A percentile compares a stretch with the other conserved stretches of the same genome.
Conservation (phyloP, 148 eudicot species). For the Silene latifolia region DNA sequence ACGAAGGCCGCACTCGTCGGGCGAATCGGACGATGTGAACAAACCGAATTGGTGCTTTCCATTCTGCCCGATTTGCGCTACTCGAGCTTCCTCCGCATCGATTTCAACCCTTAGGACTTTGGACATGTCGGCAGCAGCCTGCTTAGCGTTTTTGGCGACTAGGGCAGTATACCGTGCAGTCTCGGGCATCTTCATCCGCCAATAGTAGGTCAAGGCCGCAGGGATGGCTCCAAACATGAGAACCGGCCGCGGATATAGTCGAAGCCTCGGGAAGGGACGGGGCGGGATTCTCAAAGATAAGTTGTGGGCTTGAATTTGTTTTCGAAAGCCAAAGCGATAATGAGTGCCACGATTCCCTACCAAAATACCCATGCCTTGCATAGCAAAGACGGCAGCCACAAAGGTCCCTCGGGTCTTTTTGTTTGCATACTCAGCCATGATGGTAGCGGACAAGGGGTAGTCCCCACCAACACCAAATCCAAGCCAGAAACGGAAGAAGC, state of each 20-base stretch:
- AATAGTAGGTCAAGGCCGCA: constrained; percentile 46
- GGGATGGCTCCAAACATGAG: constrained; percentile 61
- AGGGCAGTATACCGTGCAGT: constrained; percentile 61
- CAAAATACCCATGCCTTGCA: constrained; percentile 69
- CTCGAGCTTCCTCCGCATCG: constrained; percentile 8
- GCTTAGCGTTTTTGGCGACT: constrained; percentile 49
- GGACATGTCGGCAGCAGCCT: constrained; percentile 30
- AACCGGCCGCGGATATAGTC: constrained; percentile 33
- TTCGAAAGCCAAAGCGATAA: constrained; percentile 38
- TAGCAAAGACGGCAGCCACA: constrained; percentile 67
- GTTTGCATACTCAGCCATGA: constrained; percentile 75
- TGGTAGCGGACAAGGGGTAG: constrained; percentile 68
- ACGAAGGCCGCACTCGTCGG: constrained; percentile 11
- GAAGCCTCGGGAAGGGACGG: constrained; percentile 27
- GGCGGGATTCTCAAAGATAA: neutral
- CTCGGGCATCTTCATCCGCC: constrained; percentile 63
- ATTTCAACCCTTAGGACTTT: constrained; percentile 14
- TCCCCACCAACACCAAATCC: constrained; percentile 73
- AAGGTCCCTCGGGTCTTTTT: constrained; percentile 63
- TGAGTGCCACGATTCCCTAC: constrained; percentile 49
- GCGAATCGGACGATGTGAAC: no score
- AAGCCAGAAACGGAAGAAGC: constrained; percentile 56
- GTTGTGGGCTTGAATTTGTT: constrained; percentile 14
- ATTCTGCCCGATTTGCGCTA: neutral
- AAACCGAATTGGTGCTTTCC: constrained; percentile 15